Percentiles rank a stretch among this genome's conserved stretches.
These are phyloP conservation scores for Eucalyptus coolabah DNA, from an alignment of 345 rosid genomes.

Conservation along the genomic window DNA sequence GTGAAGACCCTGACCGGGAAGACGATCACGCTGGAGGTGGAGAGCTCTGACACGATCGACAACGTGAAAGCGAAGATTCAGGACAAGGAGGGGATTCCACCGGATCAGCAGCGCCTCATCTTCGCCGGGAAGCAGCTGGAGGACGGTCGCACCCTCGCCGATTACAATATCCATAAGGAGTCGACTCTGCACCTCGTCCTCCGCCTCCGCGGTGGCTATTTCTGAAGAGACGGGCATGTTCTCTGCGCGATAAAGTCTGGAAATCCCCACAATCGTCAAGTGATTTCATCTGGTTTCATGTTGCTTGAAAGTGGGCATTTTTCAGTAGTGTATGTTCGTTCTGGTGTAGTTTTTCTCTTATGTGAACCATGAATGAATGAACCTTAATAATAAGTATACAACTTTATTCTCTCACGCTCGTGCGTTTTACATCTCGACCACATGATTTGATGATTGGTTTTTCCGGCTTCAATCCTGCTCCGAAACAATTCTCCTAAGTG, in stretches of 20 bases:
- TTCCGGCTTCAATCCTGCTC: too few relatives aligned
- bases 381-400: too few relatives aligned
- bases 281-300: background rate
- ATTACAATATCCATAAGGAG: background rate
- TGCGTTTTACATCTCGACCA: too few relatives aligned
- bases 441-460: too few relatives aligned
- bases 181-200: background rate
- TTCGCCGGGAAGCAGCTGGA: background rate
- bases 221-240: background rate
- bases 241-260: too few relatives aligned
- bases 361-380: too few relatives aligned
- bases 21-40: background rate
- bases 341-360: too few relatives aligned
- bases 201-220: background rate
- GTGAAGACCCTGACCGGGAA: background rate
- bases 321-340: too few relatives aligned
- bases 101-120: background rate
- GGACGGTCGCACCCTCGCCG: background rate
- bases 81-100: background rate
- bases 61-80: background rate
- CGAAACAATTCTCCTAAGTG: too few relatives aligned
- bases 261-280: background rate
- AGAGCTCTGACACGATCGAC: conserved; percentile 1
- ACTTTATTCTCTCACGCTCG: too few relatives aligned
- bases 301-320: too few relatives aligned